Evolutionary conservation across 768 basidiomycete genomes (phyloP).

Genomic region (Porpolomopsis calyptriformis): DNA sequence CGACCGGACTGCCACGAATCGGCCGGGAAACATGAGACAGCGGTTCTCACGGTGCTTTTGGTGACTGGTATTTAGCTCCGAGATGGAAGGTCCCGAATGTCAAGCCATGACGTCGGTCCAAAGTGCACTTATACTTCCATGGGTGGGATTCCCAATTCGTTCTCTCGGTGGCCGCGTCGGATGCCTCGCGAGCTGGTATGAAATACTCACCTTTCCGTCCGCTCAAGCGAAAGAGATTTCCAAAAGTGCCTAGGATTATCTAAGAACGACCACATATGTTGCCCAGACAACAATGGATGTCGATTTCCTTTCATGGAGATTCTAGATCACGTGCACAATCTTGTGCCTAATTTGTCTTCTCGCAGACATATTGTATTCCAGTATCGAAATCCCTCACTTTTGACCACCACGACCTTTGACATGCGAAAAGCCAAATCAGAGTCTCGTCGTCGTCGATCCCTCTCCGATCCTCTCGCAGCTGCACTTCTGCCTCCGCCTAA

Average conservation of each 20-base stretch:
- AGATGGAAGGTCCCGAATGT: background rate
- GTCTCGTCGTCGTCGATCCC: constrained; percentile 26
- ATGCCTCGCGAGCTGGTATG: too few relatives aligned
- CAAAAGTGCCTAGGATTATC: too few relatives aligned
- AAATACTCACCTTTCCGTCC: too few relatives aligned
- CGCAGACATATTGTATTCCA: background rate
- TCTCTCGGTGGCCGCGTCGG: background rate
- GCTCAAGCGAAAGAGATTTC: too few relatives aligned
- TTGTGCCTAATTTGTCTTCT: background rate
- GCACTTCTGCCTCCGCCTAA: constrained; percentile 60
- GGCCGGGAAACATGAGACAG: too few relatives aligned
- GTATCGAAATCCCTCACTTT: background rate
- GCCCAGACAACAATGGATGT: background rate
- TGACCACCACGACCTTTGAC: background rate
- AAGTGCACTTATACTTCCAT: background rate
- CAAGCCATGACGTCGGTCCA: background rate
- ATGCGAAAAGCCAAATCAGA: constrained; percentile 5
- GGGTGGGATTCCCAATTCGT: background rate
- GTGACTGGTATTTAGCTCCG: too few relatives aligned
- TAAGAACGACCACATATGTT: background rate
- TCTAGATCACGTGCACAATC: background rate
- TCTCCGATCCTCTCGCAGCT: constrained; percentile 62
- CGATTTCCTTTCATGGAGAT: background rate
- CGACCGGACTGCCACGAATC: too few relatives aligned
- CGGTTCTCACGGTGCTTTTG: too few relatives aligned